Base-by-base conservation (phyloP, 2,329 filamentous ascomycete genomes). In the Neodidymelliopsis sp. region DNA sequence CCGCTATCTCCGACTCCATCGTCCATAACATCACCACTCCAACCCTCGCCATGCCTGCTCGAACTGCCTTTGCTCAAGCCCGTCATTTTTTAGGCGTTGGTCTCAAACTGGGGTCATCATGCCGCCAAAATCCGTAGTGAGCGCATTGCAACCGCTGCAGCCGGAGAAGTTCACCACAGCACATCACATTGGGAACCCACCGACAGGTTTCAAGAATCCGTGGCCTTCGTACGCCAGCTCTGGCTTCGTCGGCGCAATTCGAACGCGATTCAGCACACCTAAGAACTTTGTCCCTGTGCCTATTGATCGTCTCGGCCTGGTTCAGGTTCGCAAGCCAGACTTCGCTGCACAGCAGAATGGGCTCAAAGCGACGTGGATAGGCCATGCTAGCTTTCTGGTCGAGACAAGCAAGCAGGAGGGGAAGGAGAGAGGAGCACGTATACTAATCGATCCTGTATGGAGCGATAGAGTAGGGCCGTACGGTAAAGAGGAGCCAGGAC, bases 371-470 rank as follows among this genome's bases (percentile, higher is more conserved):
- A 81, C 78, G 10, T 81, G 79, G 79, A 72, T 81, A 18, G 79
- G 79, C 1, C 79, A 81, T 63, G 78, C 79, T 2, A 76, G 73
- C 25, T 80, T 79, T 53, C 56, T 81, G 10, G 56, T 81, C 13
- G 78, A 81, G 53, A 75, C 74, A 5, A 64, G 71, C 3, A 64
- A 52, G 12, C 47, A 50, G 3, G 42, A 55, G 4, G 70, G 66
- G 8, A 57, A 50, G 7, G 25, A 44, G 4, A 65, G 79, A 49
- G 76, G 75, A 4, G 58, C 79, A 18, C 70, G 78, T 4, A 69
- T 82, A 13, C 63, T 83, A 2, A 75, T 81, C 27, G 81, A 83
- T 56, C 80, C 81, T 1, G 79, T 83, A 4, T 83, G 81, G 65
- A 77, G 72, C 33, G 71, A 77, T 24, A 66, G 79, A 12, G 79